phyloP scores from a whole-genome alignment of 2,329 filamentous ascomycete species.

The Arthrocladium fulminans region DNA sequence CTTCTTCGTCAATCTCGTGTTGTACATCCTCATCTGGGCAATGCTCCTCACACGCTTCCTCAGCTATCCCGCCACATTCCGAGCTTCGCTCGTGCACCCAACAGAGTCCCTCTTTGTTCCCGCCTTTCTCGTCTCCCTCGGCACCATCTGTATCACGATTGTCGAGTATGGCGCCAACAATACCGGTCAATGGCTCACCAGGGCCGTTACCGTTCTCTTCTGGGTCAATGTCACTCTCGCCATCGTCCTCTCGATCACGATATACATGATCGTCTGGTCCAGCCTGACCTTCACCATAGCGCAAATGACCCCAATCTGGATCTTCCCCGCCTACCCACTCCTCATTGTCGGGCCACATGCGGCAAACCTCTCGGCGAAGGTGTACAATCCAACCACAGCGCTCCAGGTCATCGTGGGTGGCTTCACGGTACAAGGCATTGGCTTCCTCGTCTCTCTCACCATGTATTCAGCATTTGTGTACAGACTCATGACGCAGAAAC shows the following conservation, averaged over 20 bases:
- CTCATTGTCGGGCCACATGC: slow-evolving; percentile 69
- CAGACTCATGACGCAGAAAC: slow-evolving; percentile 77
- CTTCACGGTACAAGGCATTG: slow-evolving; percentile 54
- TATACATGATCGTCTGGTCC: slow-evolving; percentile 66
- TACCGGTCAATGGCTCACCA: slow-evolving; percentile 53
- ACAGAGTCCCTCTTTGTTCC: slow-evolving; percentile 72
- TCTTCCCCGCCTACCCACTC: slow-evolving; percentile 75
- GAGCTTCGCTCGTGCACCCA: slow-evolving; percentile 63
- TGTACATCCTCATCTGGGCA: slow-evolving; percentile 54
- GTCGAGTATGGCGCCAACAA: slow-evolving; percentile 64
- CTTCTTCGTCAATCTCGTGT: slow-evolving; percentile 53
- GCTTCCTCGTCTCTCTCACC: slow-evolving; percentile 61
- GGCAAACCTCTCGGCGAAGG: slow-evolving; percentile 44
- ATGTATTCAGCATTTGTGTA: slow-evolving; percentile 79
- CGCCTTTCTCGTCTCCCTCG: slow-evolving; percentile 58
- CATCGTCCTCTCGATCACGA: slow-evolving; percentile 56
- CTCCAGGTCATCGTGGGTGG: slow-evolving; percentile 52
- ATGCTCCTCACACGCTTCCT: slow-evolving; percentile 62
- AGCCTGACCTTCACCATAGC: slow-evolving; percentile 63
- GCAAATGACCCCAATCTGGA: slow-evolving; percentile 81
- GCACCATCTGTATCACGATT: slow-evolving; percentile 68
- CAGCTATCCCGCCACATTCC: slow-evolving; percentile 60
- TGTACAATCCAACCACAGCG: slow-evolving; percentile 33
- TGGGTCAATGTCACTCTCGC: slow-evolving; percentile 66
- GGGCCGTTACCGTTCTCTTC: slow-evolving; percentile 57